Evolutionary conservation across 768 basidiomycete species (phyloP), one percentile per base, ranked within the genome.

Genomic region (Ephemerocybe angulata): DNA sequence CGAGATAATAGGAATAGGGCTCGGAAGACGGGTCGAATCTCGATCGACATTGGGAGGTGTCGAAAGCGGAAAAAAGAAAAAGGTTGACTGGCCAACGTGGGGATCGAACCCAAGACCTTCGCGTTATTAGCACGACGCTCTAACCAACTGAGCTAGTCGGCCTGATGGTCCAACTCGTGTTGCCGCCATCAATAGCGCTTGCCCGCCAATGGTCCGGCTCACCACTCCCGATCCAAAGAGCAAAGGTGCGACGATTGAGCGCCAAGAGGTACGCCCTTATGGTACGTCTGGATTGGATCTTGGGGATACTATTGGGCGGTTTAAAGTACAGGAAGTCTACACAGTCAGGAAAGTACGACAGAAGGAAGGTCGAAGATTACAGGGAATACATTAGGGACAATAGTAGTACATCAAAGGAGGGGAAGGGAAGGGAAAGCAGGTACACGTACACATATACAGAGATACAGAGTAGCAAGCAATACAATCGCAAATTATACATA

Each of bases 131-230:
- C 82, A 84, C 85, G 79, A 85, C 84, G 85, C 85, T 86, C 85
- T 86, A 86, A 86, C 85, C 85, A 86, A 75, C 85, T 86, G 85
- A 86, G 85, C 85, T 85, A 86, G 82, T 79, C 83, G 83, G 84
- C 85, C 83, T 19, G 38, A n/a, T n/a, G n/a, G n/a, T n/a, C n/a
- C n/a, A n/a, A n/a, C n/a, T n/a, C n/a, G n/a, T n/a, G n/a, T n/a
- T n/a, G n/a, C n/a, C n/a, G n/a, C n/a, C n/a, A n/a, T n/a, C n/a
- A n/a, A n/a, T n/a, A n/a, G n/a, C n/a, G n/a, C n/a, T n/a, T n/a
- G n/a, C n/a, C n/a, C n/a, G n/a, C n/a, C n/a, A n/a, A n/a, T n/a
- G n/a, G n/a, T n/a, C n/a, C n/a, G n/a, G n/a, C n/a, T n/a, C n/a
- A n/a, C n/a, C n/a, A n/a, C n/a, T n/a, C n/a, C n/a, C 38, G 38